phyloP scores from a whole-genome alignment of 108 stramenopile genomes.

The Fragilaria crotonensis region DNA sequence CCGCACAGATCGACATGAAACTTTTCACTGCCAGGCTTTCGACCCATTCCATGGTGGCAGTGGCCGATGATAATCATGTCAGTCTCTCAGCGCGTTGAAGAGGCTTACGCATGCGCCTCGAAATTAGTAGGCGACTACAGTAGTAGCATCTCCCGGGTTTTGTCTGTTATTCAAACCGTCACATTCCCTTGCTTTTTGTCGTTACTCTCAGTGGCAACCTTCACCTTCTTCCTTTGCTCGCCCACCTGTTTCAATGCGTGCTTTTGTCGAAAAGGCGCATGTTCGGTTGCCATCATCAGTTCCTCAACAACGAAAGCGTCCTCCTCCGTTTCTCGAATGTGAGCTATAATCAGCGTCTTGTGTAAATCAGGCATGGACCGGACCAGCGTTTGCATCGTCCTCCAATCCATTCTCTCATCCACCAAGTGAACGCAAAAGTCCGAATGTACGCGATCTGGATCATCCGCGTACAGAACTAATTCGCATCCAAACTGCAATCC shows the following conservation, averaged over 20 bases:
- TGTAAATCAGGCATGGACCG: conserved; percentile 79
- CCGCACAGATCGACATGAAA: too few relatives aligned
- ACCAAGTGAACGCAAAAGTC: conserved; percentile 84
- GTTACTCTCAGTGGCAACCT: too few relatives aligned
- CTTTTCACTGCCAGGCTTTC: too few relatives aligned
- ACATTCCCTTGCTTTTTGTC: too few relatives aligned
- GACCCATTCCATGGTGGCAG: too few relatives aligned
- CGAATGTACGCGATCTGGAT: conserved; percentile 69
- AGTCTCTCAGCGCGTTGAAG: too few relatives aligned
- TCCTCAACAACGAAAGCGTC: conserved; percentile 44
- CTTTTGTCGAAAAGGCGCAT: conserved; percentile 85
- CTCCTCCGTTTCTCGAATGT: conserved; percentile 15
- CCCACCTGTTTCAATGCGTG: conserved; percentile 42
- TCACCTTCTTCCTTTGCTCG: conserved; percentile 35
- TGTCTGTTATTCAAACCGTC: too few relatives aligned
- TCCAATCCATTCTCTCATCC: conserved; percentile 67
- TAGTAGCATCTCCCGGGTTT: too few relatives aligned
- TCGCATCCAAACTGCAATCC: conserved; percentile 86
- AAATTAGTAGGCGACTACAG: too few relatives aligned
- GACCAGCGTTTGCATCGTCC: conserved; percentile 64
- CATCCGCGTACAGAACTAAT: conserved; percentile 80
- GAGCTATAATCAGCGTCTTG: conserved; percentile 74
- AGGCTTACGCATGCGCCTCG: too few relatives aligned
- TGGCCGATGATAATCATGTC: too few relatives aligned
- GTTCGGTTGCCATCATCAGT: conserved; percentile 76